Conservation (phyloP, 208 protist genomes). For the Crithidia mellificae region DNA sequence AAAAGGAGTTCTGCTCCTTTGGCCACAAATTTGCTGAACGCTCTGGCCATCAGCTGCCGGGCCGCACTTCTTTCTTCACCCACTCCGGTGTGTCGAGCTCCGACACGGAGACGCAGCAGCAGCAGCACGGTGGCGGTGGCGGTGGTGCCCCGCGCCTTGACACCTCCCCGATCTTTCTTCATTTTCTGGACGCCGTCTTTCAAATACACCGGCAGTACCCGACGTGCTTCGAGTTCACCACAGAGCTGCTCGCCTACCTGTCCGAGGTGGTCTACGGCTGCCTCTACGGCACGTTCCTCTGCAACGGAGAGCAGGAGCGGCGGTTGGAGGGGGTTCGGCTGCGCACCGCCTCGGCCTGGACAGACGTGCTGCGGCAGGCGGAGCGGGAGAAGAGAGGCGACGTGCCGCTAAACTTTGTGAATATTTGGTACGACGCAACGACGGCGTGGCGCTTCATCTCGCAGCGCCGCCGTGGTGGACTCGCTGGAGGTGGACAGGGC, state of each 20-base stretch:
- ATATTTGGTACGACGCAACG: slow-evolving; percentile 59
- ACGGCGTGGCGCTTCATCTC: slow-evolving; percentile 66
- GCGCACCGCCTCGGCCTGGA: slow-evolving; percentile 76
- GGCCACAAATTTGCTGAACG: slow-evolving; percentile 96
- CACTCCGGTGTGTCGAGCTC: slow-evolving; percentile 44
- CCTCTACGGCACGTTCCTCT: slow-evolving; percentile 86
- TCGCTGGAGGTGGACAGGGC: too few relatives aligned
- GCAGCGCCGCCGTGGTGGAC: slow-evolving; percentile 25
- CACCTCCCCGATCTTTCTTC: slow-evolving; percentile 92
- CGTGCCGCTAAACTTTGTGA: slow-evolving; percentile 66
- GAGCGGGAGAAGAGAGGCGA: slow-evolving; percentile 51
- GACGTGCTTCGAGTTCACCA: slow-evolving; percentile 94
- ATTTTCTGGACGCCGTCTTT: slow-evolving; percentile 96
- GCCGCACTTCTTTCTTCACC: slow-evolving; percentile 49
- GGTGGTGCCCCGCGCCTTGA: slow-evolving; percentile 45
- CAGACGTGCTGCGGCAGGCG: slow-evolving; percentile 55
- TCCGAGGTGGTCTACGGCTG: slow-evolving; percentile 85
- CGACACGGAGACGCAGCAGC: slow-evolving; percentile 51
- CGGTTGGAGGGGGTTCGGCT: slow-evolving; percentile 73
- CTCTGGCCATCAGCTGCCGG: slow-evolving; percentile 65
- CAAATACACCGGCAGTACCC: slow-evolving; percentile 94
- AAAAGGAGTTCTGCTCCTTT: slow-evolving; percentile 95
- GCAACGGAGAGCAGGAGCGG: slow-evolving; percentile 83
- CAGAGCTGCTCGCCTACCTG: slow-evolving; percentile 82
- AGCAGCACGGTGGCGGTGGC: too few relatives aligned